Evolutionary conservation across 352 stramenopile species (phyloP).

Genomic region (Lagenidium giganteum): DNA sequence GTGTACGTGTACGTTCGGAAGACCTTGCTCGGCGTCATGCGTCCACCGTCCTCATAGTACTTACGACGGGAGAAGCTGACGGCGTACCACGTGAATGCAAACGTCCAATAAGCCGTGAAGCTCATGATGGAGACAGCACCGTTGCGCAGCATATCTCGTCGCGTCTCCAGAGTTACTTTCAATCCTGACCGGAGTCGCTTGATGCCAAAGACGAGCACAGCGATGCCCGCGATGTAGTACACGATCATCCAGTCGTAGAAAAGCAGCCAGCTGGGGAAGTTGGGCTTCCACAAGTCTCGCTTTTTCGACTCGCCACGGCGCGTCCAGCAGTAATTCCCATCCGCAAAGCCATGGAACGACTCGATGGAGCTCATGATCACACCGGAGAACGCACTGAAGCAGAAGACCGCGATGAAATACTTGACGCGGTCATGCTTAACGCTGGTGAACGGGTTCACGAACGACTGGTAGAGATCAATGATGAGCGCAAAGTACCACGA

Average conservation of each 20-base stretch:
- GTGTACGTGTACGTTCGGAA: slow-evolving; percentile 70
- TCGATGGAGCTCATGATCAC: slow-evolving; percentile 22
- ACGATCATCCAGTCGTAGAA: slow-evolving; percentile 87
- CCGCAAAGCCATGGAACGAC: slow-evolving; percentile 41
- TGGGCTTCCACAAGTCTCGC: slow-evolving; percentile 66
- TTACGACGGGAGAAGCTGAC: slow-evolving; percentile 61
- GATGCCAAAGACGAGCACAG: slow-evolving; percentile 56
- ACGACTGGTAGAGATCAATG: slow-evolving; percentile 61
- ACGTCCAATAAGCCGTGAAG: slow-evolving; percentile 80
- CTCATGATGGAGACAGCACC: slow-evolving; percentile 76
- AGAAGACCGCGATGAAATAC: slow-evolving; percentile 65
- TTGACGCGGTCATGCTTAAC: slow-evolving; percentile 52
- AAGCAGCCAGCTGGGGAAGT: slow-evolving; percentile 64
- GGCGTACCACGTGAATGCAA: slow-evolving; percentile 77
- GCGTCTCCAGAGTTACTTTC: slow-evolving; percentile 67
- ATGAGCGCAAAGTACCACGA: slow-evolving; percentile 83
- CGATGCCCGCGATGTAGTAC: slow-evolving; percentile 74
- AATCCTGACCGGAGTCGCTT: slow-evolving; percentile 63
- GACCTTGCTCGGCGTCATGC: slow-evolving; percentile 37
- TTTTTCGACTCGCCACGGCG: slow-evolving; percentile 34
- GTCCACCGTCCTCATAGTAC: slow-evolving; percentile 27
- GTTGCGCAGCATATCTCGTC: slow-evolving; percentile 75
- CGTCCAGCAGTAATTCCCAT: slow-evolving; percentile 81
- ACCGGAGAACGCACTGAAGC: slow-evolving; percentile 27
- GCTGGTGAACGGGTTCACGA: slow-evolving; percentile 86